Base-by-base conservation (phyloP, 768 basidiomycete genomes). In the Serendipita sp. region DNA sequence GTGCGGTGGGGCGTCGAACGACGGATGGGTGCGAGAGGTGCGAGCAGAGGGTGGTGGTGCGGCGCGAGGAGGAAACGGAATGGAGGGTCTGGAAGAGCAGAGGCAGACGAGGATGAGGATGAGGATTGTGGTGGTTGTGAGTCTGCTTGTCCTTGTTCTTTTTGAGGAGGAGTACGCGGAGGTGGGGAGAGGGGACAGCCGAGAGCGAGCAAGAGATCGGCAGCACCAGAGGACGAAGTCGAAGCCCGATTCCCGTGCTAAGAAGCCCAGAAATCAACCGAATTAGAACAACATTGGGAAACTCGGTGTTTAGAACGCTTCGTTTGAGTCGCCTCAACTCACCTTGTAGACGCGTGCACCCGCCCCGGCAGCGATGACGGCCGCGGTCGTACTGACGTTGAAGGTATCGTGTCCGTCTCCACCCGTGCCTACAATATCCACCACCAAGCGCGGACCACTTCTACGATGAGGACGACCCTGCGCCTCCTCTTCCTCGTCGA, bases 371-470 rank as follows among this genome's bases (percentile, higher is more conserved):
- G 94, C 95, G 20, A 97, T 89, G 65, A 99, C 81, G 0, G 82
- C 94, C 2, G 95, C 94, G 1, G 90, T 86, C 0, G 95, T 97
- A 70, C 91, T 94, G 61, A 97, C 94, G 71, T 98, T 97, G 80
- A 93, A 97, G 0, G 94, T 85, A 69, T 97, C 89, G 72, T 93
- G 83, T 0, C 93, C 93, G 73, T 97, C 96, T 4, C 96, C 95
- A 11, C 95, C 92, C 0, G 91, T 93, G 1, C 92, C 92, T 22
- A 95, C 92, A 63, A 95, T 90, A 70, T 88, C 86, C 22, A 85
- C 81, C 42, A 76, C 70, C 64, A 76, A 65, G 24, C 64, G 65
- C 64, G 20, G 20, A 56, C 3, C 64, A 62, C 26, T 70, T n/a
- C n/a, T n/a, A n/a, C n/a, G n/a, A n/a, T n/a, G 70, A 74, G 22